Evolutionary conservation across 495 filamentous ascomycete genomes (phyloP).

Genomic region (Aspergillus mulundensis): DNA sequence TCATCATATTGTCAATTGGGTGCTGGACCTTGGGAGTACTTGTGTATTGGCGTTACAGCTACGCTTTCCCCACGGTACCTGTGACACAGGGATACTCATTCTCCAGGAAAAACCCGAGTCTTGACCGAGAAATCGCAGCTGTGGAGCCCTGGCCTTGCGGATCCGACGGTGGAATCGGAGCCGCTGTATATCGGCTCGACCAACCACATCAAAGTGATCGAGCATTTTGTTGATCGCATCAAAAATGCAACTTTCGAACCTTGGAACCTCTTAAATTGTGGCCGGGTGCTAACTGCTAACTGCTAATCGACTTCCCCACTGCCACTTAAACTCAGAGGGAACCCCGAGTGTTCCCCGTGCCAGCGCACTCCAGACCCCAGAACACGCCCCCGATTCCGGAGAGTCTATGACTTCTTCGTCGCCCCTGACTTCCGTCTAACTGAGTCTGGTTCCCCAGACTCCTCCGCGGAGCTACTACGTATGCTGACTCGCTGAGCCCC

Average conservation of each 20-base stretch:
- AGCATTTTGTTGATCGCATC: neutral
- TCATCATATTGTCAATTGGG: neutral
- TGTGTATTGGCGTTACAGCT: constrained; percentile 1
- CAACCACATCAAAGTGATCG: constrained; percentile 3
- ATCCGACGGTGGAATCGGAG: neutral
- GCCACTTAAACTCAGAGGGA: neutral
- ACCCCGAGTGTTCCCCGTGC: neutral
- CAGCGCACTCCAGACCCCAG: neutral
- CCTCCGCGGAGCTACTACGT: neutral
- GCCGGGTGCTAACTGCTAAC: too few species aligned
- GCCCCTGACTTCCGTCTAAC: neutral
- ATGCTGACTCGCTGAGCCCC: neutral
- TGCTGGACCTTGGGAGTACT: neutral
- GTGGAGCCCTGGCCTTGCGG: neutral
- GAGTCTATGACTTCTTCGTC: neutral
- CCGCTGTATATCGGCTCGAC: neutral
- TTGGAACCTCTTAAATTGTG: neutral
- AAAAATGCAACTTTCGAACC: neutral
- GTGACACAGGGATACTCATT: neutral
- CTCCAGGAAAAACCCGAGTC: constrained; percentile 1
- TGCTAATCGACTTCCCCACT: neutral
- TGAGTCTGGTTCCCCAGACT: neutral
- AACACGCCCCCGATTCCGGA: neutral
- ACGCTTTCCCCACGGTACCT: neutral
- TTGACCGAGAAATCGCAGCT: constrained; percentile 9